Evolutionary conservation across 768 basidiomycete species (phyloP), one percentile per base, ranked within the genome.

Genomic region (Leccinum broughii): DNA sequence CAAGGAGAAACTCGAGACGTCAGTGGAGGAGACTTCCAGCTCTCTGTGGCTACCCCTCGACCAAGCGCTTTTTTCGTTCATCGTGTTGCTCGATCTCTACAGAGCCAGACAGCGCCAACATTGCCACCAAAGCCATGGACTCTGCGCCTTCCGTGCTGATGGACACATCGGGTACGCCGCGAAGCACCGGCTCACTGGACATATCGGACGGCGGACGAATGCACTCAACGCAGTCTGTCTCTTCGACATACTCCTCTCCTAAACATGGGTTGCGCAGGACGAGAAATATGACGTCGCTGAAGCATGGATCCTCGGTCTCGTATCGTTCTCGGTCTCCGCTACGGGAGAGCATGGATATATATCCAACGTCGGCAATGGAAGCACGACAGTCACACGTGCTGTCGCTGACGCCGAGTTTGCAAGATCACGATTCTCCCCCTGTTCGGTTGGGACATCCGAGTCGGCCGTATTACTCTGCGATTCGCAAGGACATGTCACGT

Each of bases 401-500:
- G 1, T 74, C 72, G 30, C 46, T 63, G 39, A 58, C 66, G 48
- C 51, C 72, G 4, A 46, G 44, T 54, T 66, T 66, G 54, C 59
- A 51, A 54, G 68, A 67, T 39, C 66, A 60, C 7, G 67, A 67
- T 49, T 26, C 56, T 22, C 66, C 74, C 46, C 64, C 58, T 35
- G 71, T 75, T 54, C 80, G 78, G 8, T 71, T 85, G 30, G 83
- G 83, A 1, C 81, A 81, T 62, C 83, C 83, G 11, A 78, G 70
- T 55, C 75, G 84, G 20, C 84, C 83, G 13, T 83, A 83, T 64
- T 85, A 85, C 67, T 77, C 78, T 24, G 83, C 78, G 53, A 85
- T 85, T 54, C 81, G 83, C 70, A 73, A 74, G 75, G 74, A 74
- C 58, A 75, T 74, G 77, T 78, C 80, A 24, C 78, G 76, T 49